Evolutionary conservation across 805 yeast species (phyloP).

Genomic region (Kodamaea hsintzibuensis): DNA sequence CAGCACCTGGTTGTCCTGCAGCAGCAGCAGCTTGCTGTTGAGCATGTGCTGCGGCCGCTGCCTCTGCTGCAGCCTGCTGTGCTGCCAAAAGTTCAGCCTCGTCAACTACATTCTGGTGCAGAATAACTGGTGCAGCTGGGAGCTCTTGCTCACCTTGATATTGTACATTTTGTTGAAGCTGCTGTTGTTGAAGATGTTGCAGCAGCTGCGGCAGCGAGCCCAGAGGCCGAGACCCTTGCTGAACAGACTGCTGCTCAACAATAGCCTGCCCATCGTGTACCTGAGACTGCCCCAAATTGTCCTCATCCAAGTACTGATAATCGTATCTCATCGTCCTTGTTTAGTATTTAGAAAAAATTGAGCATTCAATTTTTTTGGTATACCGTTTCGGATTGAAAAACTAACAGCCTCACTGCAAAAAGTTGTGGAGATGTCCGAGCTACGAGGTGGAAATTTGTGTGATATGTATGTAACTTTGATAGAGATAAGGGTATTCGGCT

Average conservation of each 20-base stretch:
- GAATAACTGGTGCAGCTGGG: background rate
- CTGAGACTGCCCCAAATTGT: slow-evolving; percentile 20
- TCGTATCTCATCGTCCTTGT: slow-evolving; percentile 28
- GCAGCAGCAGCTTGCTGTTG: slow-evolving; percentile 49
- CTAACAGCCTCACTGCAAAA: background rate
- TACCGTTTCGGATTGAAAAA: background rate
- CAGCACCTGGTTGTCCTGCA: slow-evolving; percentile 51
- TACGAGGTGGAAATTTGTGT: background rate
- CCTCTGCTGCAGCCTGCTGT: slow-evolving; percentile 10
- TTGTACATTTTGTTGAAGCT: background rate
- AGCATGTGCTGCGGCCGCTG: slow-evolving; percentile 44
- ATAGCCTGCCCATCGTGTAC: slow-evolving; percentile 20
- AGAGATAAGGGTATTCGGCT: too few relatives aligned
- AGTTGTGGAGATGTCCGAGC: background rate
- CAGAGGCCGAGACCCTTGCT: slow-evolving; percentile 5
- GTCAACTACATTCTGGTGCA: slow-evolving; percentile 16
- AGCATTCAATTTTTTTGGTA: background rate
- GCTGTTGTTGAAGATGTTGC: slow-evolving; percentile 7
- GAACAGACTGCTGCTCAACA: slow-evolving; percentile 14
- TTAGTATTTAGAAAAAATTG: background rate
- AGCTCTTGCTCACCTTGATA: slow-evolving; percentile 1
- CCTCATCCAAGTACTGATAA: slow-evolving; percentile 30
- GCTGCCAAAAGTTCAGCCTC: slow-evolving; percentile 15
- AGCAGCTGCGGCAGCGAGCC: slow-evolving; percentile 10
- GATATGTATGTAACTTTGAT: too few relatives aligned